phyloP scores from a whole-genome alignment of 2,329 filamentous ascomycete species.

The Aspergillus pseudoviridinutans region DNA sequence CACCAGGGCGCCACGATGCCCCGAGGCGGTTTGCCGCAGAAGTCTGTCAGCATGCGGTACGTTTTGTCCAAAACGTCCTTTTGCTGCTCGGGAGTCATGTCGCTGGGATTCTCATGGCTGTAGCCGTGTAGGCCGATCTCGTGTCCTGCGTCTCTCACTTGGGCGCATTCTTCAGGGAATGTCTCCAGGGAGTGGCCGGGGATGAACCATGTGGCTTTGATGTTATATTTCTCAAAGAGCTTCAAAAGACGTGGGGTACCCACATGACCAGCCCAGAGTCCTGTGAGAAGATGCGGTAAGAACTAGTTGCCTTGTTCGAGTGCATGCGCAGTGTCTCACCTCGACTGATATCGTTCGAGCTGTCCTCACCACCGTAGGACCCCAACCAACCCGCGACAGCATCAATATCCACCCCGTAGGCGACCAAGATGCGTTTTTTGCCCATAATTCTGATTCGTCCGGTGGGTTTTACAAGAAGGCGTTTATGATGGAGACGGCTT shows the following conservation, averaged over 20 bases:
- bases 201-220: constrained; percentile 66
- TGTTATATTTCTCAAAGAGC: constrained; percentile 67
- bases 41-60: constrained; percentile 67
- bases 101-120: constrained; percentile 67
- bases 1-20: constrained; percentile 73
- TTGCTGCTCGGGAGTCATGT: constrained; percentile 73
- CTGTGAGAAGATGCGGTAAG: constrained; percentile 25
- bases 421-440: constrained; percentile 52
- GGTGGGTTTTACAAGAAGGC: neutral
- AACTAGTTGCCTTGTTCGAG: neutral
- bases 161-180: constrained; percentile 62
- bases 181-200: constrained; percentile 62
- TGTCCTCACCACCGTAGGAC: constrained; percentile 70
- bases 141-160: constrained; percentile 60
- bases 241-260: constrained; percentile 64
- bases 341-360: constrained; percentile 66
- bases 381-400: constrained; percentile 75
- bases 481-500: neutral
- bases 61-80: constrained; percentile 73
- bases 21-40: constrained; percentile 68
- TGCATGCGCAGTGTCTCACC: constrained; percentile 40
- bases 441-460: constrained; percentile 15
- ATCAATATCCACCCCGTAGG: constrained; percentile 70
- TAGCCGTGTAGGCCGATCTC: constrained; percentile 69
- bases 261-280: constrained; percentile 65